Evolutionary conservation across 1,139 yeast species (phyloP).

Genomic region (Yamadazyma oceani): DNA sequence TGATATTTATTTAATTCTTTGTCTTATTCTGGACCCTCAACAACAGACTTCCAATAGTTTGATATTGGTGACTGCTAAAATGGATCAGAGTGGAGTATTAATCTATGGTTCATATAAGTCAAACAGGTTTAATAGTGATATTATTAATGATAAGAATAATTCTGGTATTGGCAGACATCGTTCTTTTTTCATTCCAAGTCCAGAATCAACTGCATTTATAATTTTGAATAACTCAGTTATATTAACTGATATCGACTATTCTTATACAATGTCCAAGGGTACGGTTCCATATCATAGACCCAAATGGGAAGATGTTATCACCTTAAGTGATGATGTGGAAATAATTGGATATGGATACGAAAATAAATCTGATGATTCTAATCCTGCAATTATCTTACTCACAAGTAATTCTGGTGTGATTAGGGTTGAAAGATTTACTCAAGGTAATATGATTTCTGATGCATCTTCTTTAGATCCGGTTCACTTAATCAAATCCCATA

Average conservation of each 20-base stretch:
- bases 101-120: conserved; percentile 61
- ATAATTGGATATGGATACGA: conserved; percentile 66
- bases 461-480: conserved; percentile 22
- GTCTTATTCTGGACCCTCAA: conserved; percentile 27
- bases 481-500: conserved; percentile 60
- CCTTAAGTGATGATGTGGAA: conserved; percentile 51
- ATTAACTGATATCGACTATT: conserved; percentile 56
- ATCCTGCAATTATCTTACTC: conserved; percentile 47
- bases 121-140: conserved; percentile 25
- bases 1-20: conserved; percentile 50
- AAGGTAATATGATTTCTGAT: conserved; percentile 4
- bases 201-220: conserved; percentile 63
- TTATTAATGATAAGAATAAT: conserved; percentile 11
- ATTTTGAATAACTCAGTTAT: conserved; percentile 62
- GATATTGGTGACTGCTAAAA: conserved; percentile 57
- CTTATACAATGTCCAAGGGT: conserved; percentile 32
- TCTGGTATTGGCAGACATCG: conserved; percentile 40
- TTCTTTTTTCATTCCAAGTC: conserved; percentile 56
- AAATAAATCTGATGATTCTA: conserved; percentile 26
- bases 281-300: conserved; percentile 48
- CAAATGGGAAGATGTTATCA: conserved; percentile 78
- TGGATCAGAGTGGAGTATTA: conserved; percentile 52
- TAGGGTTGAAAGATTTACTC: conserved; percentile 51
- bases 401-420: conserved; percentile 65
- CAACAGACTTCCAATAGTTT: conserved; percentile 21